A percentile compares a stretch with the other conserved stretches of the same genome.
Conservation (phyloP, 2,329 filamentous ascomycete species). For the Thielaviopsis populi region DNA sequence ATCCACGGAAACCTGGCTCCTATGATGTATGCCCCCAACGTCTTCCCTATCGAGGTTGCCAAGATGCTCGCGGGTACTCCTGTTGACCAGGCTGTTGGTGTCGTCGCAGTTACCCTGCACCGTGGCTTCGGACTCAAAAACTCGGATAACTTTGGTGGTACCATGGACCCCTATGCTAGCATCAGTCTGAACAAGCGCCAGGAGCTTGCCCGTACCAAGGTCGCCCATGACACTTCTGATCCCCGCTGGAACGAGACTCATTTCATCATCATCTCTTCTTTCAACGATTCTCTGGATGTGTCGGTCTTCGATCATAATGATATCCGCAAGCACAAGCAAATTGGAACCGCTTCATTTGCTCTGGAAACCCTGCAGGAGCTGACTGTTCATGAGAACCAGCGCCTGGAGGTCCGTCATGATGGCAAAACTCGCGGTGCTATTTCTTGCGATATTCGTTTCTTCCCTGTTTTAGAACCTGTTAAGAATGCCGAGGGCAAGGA, state of each 20-base stretch:
- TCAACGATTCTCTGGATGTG: constrained; percentile 75
- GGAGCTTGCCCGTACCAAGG: constrained; percentile 78
- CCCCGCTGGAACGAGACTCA: constrained; percentile 95
- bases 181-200: constrained; percentile 73
- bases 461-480: constrained; percentile 54
- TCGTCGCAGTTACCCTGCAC: constrained; percentile 81
- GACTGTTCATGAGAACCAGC: constrained; percentile 66
- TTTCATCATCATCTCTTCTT: constrained; percentile 84
- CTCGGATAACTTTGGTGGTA: constrained; percentile 80
- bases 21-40: constrained; percentile 97
- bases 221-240: constrained; percentile 65
- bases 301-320: constrained; percentile 89
- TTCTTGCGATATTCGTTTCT: constrained; percentile 77
- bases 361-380: constrained; percentile 70
- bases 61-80: constrained; percentile 94
- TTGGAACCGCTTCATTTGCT: constrained; percentile 67
- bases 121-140: constrained; percentile 89
- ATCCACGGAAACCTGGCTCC: constrained; percentile 87
- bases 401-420: constrained; percentile 68
- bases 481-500: constrained; percentile 55
- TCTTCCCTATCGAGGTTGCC: constrained; percentile 95
- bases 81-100: constrained; percentile 90
- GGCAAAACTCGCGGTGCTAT: constrained; percentile 73
- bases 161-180: constrained; percentile 76
- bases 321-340: constrained; percentile 87